These are phyloP conservation scores for Stenocarpella maydis DNA, from an alignment of 2,329 filamentous ascomycete species.

Conservation along the genomic window DNA sequence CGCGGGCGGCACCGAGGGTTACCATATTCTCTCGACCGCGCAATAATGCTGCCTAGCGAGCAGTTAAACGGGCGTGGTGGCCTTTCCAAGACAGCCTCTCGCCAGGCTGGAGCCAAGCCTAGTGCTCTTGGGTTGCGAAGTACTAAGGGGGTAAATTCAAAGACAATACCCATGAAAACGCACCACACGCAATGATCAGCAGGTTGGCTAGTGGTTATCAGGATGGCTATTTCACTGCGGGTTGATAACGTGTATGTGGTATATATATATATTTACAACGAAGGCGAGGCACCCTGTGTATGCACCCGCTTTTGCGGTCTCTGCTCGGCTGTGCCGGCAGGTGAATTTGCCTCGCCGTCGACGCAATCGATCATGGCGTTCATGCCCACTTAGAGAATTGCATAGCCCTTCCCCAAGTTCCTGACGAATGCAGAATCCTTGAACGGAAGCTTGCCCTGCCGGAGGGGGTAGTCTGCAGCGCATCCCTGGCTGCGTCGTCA, in stretches of 20 bases:
- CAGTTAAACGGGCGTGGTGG: slow-evolving; percentile 11
- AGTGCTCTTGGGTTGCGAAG: not conserved
- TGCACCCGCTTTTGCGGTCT: too few species aligned
- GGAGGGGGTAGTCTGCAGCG: slow-evolving; percentile 50
- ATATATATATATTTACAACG: not conserved
- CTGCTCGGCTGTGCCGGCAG: not conserved
- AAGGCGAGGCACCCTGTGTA: not conserved
- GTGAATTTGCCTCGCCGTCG: not conserved
- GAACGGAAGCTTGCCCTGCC: slow-evolving; percentile 39
- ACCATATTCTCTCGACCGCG: slow-evolving; percentile 1
- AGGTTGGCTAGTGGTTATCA: not conserved
- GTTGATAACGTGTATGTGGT: too few species aligned
- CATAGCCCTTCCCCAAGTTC: slow-evolving; percentile 27
- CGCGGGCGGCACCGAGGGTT: slow-evolving; percentile 1
- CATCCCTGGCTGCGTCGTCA: slow-evolving; percentile 47
- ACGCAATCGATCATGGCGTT: too few species aligned
- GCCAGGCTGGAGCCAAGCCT: not conserved
- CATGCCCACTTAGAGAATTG: not conserved
- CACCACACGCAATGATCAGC: not conserved
- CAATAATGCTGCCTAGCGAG: slow-evolving; percentile 11
- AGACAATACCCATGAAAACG: slow-evolving; percentile 5
- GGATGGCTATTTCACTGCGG: not conserved
- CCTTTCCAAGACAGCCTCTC: slow-evolving; percentile 1
- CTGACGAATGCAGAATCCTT: slow-evolving; percentile 27
- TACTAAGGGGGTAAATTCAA: not conserved